Evolutionary conservation across 495 filamentous ascomycete species (phyloP), one percentile per base, ranked within the genome.

Genomic region (Alectoria sarmentosa): DNA sequence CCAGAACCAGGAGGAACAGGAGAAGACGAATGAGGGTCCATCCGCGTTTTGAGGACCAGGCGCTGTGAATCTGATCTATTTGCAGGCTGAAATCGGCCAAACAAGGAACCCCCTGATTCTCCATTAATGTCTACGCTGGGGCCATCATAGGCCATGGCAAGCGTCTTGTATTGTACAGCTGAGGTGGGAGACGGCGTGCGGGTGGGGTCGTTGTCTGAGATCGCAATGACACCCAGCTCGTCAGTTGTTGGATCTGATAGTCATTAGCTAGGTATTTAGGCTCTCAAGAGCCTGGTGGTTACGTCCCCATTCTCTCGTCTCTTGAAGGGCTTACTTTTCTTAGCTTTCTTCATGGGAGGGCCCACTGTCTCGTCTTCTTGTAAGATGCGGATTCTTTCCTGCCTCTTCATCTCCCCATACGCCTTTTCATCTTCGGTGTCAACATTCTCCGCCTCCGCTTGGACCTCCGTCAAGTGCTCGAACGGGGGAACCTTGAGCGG

Each of bases 361-460:
- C 82, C 77, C 38, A 82, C 74, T 54, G 82, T 80, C 63, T 85
- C 86, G 30, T 89, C 86, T 65, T 86, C 85, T 56, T 85, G 80
- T 46, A 90, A 76, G n/a, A 84, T 85, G 30, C 90, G 87, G 69
- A 91, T 90, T 58, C 94, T 82, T 73, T 96, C 91, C 55, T 85
- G 80, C 72, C 89, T 84, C 78, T 97, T 98, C 62, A 84, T 79
- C 64, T 88, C 86, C 49, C 95, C 94, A 76, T 93, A 98, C 13
- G 88, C 86, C 57, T 88, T 78, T 75, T 98, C 94, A 52, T 90
- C 89, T 19, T 82, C 79, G 0, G 92, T 88, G 72, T 98, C 94
- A n/a, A 93, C 84, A 69, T 98, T 98, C 76, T 98, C 94, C 36
- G 80, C 73, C 11, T 83, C 86, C 56, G 89, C 89, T 70, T 96